Conservation (phyloP, 805 yeast genomes). For the Yarrowia porcina region DNA sequence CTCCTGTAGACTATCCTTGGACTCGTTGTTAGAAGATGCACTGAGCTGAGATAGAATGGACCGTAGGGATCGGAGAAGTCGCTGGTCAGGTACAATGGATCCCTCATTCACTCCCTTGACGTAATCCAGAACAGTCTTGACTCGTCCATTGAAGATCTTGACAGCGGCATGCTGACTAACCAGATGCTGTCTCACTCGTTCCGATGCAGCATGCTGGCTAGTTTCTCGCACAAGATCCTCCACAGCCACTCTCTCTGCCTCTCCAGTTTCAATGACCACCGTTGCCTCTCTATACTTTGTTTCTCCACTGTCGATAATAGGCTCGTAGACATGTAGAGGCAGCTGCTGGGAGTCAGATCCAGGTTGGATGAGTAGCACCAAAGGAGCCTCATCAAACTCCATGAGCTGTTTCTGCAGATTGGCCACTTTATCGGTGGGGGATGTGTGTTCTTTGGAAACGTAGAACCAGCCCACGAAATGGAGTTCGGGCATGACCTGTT, state of each 20-base stretch:
- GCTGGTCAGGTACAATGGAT: constrained; percentile 1
- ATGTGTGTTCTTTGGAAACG: constrained; percentile 24
- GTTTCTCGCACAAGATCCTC: constrained; percentile 32
- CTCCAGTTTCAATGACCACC: constrained; percentile 33
- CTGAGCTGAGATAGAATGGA: constrained; percentile 8
- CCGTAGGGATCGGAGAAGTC: constrained; percentile 5
- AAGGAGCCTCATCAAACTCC: constrained; percentile 28
- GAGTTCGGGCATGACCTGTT: constrained; percentile 35
- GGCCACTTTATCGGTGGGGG: constrained; percentile 23
- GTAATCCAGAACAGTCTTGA: constrained; percentile 40
- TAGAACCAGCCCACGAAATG: constrained; percentile 40
- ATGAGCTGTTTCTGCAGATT: constrained; percentile 29
- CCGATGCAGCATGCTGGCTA: constrained; percentile 21
- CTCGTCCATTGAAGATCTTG: constrained; percentile 44
- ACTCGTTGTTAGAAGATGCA: not conserved
- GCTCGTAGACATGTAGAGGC: constrained; percentile 33
- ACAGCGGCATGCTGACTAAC: constrained; percentile 31
- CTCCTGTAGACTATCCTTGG: not conserved
- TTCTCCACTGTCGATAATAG: constrained; percentile 24
- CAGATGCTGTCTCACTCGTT: constrained; percentile 25
- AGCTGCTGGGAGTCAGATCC: constrained; percentile 26
- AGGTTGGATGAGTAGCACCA: constrained; percentile 32
- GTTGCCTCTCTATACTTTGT: constrained; percentile 31
- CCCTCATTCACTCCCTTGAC: constrained; percentile 26
- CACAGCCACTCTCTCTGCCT: constrained; percentile 37